Evolutionary conservation across 768 basidiomycete genomes (phyloP).

Genomic region (Lentinus tigrinus): DNA sequence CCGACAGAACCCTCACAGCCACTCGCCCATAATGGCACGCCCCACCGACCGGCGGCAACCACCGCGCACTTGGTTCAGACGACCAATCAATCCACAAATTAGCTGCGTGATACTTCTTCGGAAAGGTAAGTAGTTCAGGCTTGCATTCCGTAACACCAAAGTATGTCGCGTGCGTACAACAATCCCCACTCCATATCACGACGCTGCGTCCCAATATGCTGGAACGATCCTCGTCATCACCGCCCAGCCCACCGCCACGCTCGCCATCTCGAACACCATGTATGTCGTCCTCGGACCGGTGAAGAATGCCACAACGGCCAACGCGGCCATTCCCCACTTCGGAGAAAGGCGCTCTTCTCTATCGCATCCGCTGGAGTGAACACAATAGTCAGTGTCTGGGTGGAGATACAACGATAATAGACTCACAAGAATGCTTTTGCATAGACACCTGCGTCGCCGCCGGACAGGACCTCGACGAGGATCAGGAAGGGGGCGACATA

Average conservation of each 20-base stretch:
- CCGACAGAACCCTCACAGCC: too few species aligned
- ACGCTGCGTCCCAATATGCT: conserved; percentile 20
- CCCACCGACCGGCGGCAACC: too few species aligned
- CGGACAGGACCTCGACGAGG: conserved; percentile 53
- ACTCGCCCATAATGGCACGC: too few species aligned
- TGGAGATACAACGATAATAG: not conserved
- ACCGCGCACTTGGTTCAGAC: too few species aligned
- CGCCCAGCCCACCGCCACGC: conserved; percentile 44
- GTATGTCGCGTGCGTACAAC: not conserved
- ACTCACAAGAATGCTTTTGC: conserved; percentile 37
- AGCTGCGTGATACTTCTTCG: not conserved
- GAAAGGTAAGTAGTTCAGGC: not conserved
- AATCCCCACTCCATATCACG: not conserved
- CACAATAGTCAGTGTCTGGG: not conserved
- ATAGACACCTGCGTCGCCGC: conserved; percentile 44
- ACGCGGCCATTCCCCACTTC: conserved; percentile 52
- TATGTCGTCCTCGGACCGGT: conserved; percentile 68
- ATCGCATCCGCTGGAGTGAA: not conserved
- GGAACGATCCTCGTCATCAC: conserved; percentile 46
- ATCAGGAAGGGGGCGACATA: conserved; percentile 64
- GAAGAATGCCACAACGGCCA: conserved; percentile 58
- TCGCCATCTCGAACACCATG: conserved; percentile 61
- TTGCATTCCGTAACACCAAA: not conserved
- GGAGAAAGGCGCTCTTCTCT: conserved; percentile 32
- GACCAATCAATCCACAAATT: not conserved